phyloP scores from a whole-genome alignment of 495 filamentous ascomycete genomes.

The Lasiosphaeriaceae sp. region DNA sequence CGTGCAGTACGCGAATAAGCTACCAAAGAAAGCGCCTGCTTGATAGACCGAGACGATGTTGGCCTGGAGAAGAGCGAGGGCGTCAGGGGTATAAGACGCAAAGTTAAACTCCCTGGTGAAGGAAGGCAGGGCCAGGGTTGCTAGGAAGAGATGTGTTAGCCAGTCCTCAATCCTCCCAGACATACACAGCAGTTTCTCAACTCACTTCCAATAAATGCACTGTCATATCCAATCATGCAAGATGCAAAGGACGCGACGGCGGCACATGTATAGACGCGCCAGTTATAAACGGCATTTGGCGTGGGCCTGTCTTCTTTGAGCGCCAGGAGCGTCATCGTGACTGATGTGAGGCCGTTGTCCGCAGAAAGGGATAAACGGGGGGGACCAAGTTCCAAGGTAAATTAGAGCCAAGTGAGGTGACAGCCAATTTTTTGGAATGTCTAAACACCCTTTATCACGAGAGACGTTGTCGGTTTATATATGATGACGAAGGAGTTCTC shows the following conservation, averaged over 20 bases:
- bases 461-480: not conserved
- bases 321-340: slow-evolving; percentile 54
- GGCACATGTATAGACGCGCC: slow-evolving; percentile 62
- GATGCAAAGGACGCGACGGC: slow-evolving; percentile 63
- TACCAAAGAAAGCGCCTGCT: slow-evolving; percentile 65
- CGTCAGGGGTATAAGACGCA: slow-evolving; percentile 31
- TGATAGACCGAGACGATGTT: slow-evolving; percentile 70
- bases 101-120: slow-evolving; percentile 58
- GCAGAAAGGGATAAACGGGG: slow-evolving; percentile 6
- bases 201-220: slow-evolving; percentile 67
- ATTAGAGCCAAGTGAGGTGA: slow-evolving; percentile 13
- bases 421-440: too few species aligned
- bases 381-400: not conserved
- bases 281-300: slow-evolving; percentile 68
- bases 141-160: too few species aligned
- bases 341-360: not conserved
- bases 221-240: slow-evolving; percentile 70
- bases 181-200: too few species aligned
- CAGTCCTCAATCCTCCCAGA: too few species aligned
- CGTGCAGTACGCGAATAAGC: slow-evolving; percentile 56
- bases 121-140: slow-evolving; percentile 59
- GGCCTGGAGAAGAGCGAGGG: slow-evolving; percentile 50
- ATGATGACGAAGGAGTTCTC: too few species aligned
- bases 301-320: slow-evolving; percentile 64
- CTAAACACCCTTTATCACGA: too few species aligned